A percentile compares a stretch with the other conserved stretches of the same genome.
Evolutionary conservation across 345 rosid genomes (phyloP).

Genomic region (Gossypium longicalyx): DNA sequence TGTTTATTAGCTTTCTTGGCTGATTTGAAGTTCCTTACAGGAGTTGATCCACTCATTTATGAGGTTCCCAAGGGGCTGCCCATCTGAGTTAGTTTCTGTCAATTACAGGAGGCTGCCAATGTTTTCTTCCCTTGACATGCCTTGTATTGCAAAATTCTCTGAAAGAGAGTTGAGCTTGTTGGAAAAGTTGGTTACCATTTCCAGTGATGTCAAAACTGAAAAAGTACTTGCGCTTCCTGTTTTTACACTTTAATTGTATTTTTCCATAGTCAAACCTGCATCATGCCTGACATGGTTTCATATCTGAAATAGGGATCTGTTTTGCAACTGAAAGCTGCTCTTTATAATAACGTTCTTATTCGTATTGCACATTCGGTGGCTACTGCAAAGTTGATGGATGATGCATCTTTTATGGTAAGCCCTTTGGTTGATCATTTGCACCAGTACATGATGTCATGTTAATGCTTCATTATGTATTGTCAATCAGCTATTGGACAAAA

Average conservation of each 20-base stretch:
- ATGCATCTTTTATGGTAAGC: slow-evolving; percentile 61
- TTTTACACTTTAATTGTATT: neutral
- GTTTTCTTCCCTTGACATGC: slow-evolving; percentile 30
- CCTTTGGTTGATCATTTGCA: slow-evolving; percentile 1
- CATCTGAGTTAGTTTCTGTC: slow-evolving; percentile 26
- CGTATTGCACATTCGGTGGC: slow-evolving; percentile 60
- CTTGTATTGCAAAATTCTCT: slow-evolving; percentile 38
- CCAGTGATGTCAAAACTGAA: slow-evolving; percentile 36
- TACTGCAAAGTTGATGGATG: slow-evolving; percentile 51
- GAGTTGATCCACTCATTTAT: slow-evolving; percentile 62
- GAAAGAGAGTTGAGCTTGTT: slow-evolving; percentile 46
- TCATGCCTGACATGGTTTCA: slow-evolving; percentile 14
- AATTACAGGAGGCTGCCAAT: slow-evolving; percentile 29
- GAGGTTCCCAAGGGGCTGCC: slow-evolving; percentile 67
- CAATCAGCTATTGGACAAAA: slow-evolving; percentile 56
- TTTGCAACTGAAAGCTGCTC: slow-evolving; percentile 49
- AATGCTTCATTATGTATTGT: slow-evolving; percentile 24
- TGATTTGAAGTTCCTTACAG: slow-evolving; percentile 41
- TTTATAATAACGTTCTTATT: slow-evolving; percentile 53
- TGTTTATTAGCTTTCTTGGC: slow-evolving; percentile 11
- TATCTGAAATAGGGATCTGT: slow-evolving; percentile 41
- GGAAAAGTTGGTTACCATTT: slow-evolving; percentile 56
- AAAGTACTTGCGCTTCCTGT: slow-evolving; percentile 32
- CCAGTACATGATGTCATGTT: slow-evolving; percentile 1
- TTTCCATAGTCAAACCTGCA: neutral